Base-by-base conservation (phyloP, 1,284 basidiomycete genomes). In the Coniferiporia sulphurascens region DNA sequence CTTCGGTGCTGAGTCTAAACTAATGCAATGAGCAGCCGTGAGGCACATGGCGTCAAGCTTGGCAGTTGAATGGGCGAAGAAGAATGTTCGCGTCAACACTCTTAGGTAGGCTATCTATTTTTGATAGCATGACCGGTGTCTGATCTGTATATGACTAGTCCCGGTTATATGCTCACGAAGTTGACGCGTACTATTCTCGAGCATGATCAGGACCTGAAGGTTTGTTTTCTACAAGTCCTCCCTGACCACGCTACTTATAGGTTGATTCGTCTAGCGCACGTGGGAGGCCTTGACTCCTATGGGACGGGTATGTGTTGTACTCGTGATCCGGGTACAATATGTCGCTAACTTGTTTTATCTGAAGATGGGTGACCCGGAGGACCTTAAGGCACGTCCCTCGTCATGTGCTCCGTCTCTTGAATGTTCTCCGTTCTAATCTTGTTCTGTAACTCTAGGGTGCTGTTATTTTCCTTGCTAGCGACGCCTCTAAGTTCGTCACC, bases 221-320 rank as follows among this genome's bases (percentile, higher is more conserved):
- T 87, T 60, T 56, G 72, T 68, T 45, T 9, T 13, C 44, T 36
- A 44, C 13, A 46, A 15, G 22, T 34, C 43, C 53, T 17, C 44
- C 27, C 55, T 57, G 51, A 13, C 13, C 34, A 46, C 50, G 35
- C 52, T 21, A 62, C 59, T 46, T 32, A 63, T 59, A 52, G 63
- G 55, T 55, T 52, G 44, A 48, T 48, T 35, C 51, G 35, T 69
- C 50, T 71, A 90, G 84, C 88, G 87, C 74, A 91, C 87, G 53
- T 98, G 95, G 95, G 89, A 94, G 70, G 83, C 81, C 66, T 71
- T 94, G 68, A 97, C 94, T 4, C 95, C 95, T 0, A 93, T 96
- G 90, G 88, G 89, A 62, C 80, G 82, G 74, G 88, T 89, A 70
- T 68, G 79, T 77, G 50, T 43, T 35, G 55, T 48, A 22, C 43